Percentiles rank a stretch among this genome's conserved stretches.
phyloP scores from a whole-genome alignment of 192 early-diverging fungal species.

The Dissophora ornata region DNA sequence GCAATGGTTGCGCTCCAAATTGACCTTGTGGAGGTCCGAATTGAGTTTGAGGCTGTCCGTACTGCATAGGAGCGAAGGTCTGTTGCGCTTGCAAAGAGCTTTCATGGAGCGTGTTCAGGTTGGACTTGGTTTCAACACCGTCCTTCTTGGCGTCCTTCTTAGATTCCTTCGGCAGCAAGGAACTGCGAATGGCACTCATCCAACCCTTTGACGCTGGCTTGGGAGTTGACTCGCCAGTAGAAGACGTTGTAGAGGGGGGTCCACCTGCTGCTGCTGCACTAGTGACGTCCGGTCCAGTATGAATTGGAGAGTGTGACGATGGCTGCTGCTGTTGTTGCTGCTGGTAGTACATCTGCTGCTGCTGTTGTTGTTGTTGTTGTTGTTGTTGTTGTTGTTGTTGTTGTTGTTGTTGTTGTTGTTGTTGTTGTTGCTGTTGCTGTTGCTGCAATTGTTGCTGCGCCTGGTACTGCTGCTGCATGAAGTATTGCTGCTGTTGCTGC shows the following conservation, averaged over 20 bases:
- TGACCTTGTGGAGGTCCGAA: slow-evolving; percentile 11
- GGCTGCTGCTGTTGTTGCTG: slow-evolving; percentile 11
- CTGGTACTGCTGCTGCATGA: slow-evolving; percentile 7
- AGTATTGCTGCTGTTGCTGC: slow-evolving; percentile 5
- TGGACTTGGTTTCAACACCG: slow-evolving; percentile 11
- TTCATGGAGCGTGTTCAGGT: slow-evolving; percentile 1
- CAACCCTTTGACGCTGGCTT: slow-evolving; percentile 37
- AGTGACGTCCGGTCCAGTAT: slow-evolving; percentile 13
- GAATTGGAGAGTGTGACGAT: slow-evolving; percentile 13
- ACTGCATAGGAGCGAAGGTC: slow-evolving; percentile 1
- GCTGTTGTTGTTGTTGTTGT: slow-evolving; percentile 11
- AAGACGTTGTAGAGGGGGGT: slow-evolving; percentile 20
- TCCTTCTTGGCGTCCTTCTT: slow-evolving; percentile 47
- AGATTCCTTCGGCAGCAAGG: slow-evolving; percentile 14
- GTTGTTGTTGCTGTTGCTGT: slow-evolving; percentile 15
- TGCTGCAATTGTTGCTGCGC: slow-evolving; percentile 21
- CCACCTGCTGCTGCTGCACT: slow-evolving; percentile 4
- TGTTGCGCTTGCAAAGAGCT: background rate
- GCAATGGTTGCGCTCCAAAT: slow-evolving; percentile 12
- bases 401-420: slow-evolving; percentile 17
- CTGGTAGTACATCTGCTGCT: slow-evolving; percentile 13
- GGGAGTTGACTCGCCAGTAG: slow-evolving; percentile 15
- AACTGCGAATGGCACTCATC: slow-evolving; percentile 26
- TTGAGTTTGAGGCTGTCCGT: slow-evolving; percentile 10
- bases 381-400: slow-evolving; percentile 24